phyloP scores from a whole-genome alignment of 2,329 filamentous ascomycete genomes.

The Phialocephala subalpina region DNA sequence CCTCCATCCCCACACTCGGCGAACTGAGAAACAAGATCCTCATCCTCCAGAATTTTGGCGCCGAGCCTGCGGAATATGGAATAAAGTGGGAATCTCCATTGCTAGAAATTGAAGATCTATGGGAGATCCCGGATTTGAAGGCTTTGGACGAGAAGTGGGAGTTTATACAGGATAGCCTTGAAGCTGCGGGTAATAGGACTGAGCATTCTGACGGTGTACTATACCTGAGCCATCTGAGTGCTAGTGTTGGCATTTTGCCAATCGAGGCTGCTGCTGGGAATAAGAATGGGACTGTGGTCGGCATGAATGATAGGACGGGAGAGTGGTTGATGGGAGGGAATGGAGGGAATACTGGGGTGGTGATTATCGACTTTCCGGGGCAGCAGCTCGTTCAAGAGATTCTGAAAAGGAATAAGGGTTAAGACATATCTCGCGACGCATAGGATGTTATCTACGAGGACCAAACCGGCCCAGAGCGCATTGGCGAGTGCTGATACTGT shows the following conservation, averaged over 20 bases:
- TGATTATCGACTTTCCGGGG: constrained; percentile 60
- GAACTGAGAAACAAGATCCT: constrained; percentile 55
- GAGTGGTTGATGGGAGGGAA: constrained; percentile 46
- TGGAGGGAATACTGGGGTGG: constrained; percentile 50
- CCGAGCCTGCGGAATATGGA: constrained; percentile 47
- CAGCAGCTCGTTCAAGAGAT: constrained; percentile 51
- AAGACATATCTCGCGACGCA: background rate
- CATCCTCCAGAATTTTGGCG: constrained; percentile 56
- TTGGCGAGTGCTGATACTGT: background rate
- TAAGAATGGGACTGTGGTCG: constrained; percentile 42
- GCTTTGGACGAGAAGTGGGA: constrained; percentile 57
- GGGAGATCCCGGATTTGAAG: constrained; percentile 51
- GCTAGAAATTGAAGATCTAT: constrained; percentile 57
- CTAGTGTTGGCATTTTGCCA: constrained; percentile 56
- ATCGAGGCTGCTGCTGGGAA: constrained; percentile 57
- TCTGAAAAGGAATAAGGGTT: constrained; percentile 36
- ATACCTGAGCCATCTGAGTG: constrained; percentile 57
- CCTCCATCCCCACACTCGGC: constrained; percentile 50
- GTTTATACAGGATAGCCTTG: constrained; percentile 51
- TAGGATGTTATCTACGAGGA: background rate
- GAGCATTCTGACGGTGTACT: constrained; percentile 40
- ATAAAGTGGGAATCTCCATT: constrained; percentile 53
- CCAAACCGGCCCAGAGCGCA: background rate
- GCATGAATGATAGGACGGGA: constrained; percentile 59
- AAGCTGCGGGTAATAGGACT: constrained; percentile 45